Base-by-base conservation (phyloP, 129 eudicot genomes). In the Scalesia atractyloides region DNA sequence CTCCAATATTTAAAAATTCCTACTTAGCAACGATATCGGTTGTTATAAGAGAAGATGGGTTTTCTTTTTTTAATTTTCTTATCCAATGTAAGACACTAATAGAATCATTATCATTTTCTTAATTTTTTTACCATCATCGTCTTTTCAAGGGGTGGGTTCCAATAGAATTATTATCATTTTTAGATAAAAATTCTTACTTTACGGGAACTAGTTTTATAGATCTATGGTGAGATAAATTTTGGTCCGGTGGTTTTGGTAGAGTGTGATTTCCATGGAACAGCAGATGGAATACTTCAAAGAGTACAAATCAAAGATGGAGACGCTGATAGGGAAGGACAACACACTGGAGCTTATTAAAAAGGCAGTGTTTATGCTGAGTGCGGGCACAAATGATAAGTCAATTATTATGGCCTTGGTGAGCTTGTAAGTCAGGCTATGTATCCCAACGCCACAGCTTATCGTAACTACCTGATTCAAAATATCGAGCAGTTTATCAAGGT, bases 341-440 rank as follows among this genome's bases (percentile, higher is more conserved):
- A 72, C 84, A 0, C 17, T 68, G 22, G 54, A 20, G 13, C 54
- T 81, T 56, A 80, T 89, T 9, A 71, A 47, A 7, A 85, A 81
- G 9, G 85, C 95, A 0, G 54, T 67, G 0, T 82, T 68, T 70
- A 6, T 92, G 2, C 14, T 87, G 0, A 89, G 96, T 33, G 88
- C 91, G 0, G 96, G 96, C 7, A 89, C 97, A 43, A 92, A 92
- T 51, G 97, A 92, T 72, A 83, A 79, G 48, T 83, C 19, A 89
- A 81, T 64, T 92, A 92, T 80, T 84, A 74, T 68, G 77, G 66
- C 5, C n/a, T 73, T 1, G 82, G 57, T 56, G 64, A 47, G 82
- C 77, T 80, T 49, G 48, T 69, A 13, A 74, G 44, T 71, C 94
- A 39, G 17, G 12, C 10, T 73, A 76, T 82, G 52, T 62, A 80